Percentiles rank a stretch among this genome's conserved stretches.
Conservation (phyloP, 2,329 filamentous ascomycete species). For the Ceratocystis destructans region DNA sequence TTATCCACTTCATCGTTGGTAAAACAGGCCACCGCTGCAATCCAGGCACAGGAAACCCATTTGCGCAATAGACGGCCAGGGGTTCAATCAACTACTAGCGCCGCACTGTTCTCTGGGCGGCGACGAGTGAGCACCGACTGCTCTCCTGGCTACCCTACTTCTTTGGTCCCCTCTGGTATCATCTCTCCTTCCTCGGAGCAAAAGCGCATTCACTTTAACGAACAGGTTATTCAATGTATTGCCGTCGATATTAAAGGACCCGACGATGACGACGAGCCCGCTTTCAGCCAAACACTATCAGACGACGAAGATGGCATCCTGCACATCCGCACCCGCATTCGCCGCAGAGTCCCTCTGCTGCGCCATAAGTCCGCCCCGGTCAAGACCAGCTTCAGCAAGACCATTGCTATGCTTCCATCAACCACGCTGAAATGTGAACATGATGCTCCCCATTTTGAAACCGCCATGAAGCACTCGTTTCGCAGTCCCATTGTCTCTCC, state of each 20-base stretch:
- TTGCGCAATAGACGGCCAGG: conserved; percentile 37
- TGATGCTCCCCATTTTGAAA: conserved; percentile 55
- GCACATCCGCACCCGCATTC: conserved; percentile 53
- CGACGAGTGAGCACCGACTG: conserved; percentile 22
- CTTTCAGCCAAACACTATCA: not conserved
- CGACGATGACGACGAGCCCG: conserved; percentile 40
- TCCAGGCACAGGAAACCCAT: conserved; percentile 64
- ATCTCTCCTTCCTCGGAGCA: conserved; percentile 50
- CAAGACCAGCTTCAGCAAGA: conserved; percentile 53
- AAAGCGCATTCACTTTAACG: conserved; percentile 91
- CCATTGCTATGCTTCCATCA: conserved; percentile 74
- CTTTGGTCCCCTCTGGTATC: conserved; percentile 56
- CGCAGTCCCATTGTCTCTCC: conserved; percentile 47
- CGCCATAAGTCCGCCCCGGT: conserved; percentile 28
- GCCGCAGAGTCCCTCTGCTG: conserved; percentile 39
- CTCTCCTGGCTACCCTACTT: conserved; percentile 28
- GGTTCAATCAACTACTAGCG: conserved; percentile 35
- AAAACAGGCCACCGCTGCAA: conserved; percentile 74
- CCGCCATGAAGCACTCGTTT: conserved; percentile 48
- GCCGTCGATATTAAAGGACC: conserved; percentile 77
- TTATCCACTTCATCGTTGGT: conserved; percentile 77
- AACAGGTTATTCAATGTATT: conserved; percentile 90
- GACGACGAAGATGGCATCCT: conserved; percentile 62
- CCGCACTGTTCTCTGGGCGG: conserved; percentile 50
- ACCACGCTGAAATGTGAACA: conserved; percentile 76